Base-by-base conservation (phyloP, 345 rosid genomes). In the Eucalyptus marginata region DNA sequence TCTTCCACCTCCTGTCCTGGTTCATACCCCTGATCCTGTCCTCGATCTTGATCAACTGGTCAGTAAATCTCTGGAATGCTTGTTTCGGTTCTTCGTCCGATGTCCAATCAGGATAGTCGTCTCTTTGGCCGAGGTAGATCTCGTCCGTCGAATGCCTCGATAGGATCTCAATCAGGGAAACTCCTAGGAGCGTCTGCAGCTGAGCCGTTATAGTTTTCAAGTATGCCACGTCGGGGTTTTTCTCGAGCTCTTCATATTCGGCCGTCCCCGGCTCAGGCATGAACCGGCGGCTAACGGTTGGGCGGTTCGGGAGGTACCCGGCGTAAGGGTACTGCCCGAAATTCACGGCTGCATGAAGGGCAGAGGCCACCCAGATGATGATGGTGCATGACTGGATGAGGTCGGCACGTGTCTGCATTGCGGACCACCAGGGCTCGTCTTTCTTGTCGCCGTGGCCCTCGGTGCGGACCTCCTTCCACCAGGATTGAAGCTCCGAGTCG, bases 311-410 rank as follows among this genome's bases (percentile, higher is more conserved):
- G 87, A 96, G 96, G 92, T 93, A 96, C n/a, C 99, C 99, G 3
- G 99, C 98, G 86, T 96, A 98, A 66, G 98, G 97, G 92, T 98
- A 98, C 25, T 98, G 99, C 13, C 99, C 99, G 49, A 98, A 96
- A 87, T 98, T 98, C 89, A 96, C 98, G 3, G 99, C 98, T 33
- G 99, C 99, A 12, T 98, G 99, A 89, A 96, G 96, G 52, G 99
- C 98, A 84, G 99, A 98, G 51, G 99, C 99, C 56, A 94, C 88
- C 99, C 99, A 96, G 79, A 98, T 94, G 92, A 96, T 94, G 85
- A 92, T 95, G 3, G 99, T 94, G 95, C 98, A 96, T 5, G 97
- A 85, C 52, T 95, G 91, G 51, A 92, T 90, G 88, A 98, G 97
- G 33, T 96, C 94, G 8, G 92, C 86, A 33, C 86, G 89, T 29